phyloP scores from a whole-genome alignment of 805 yeast species.

The Candida railenensis region DNA sequence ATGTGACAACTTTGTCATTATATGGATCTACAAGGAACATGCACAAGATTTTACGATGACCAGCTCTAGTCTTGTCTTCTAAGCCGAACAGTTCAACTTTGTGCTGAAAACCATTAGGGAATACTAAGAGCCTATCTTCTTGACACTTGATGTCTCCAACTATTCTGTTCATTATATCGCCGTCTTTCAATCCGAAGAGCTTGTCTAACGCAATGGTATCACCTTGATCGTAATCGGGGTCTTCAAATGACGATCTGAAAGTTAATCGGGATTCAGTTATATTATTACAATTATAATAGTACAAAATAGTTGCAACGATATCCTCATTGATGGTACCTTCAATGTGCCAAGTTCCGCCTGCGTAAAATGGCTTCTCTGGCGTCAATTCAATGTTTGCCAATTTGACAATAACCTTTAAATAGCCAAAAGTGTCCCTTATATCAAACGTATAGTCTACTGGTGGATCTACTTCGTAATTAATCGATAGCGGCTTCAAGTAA shows the following conservation, averaged over 20 bases:
- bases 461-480: not conserved
- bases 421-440: conserved; percentile 12
- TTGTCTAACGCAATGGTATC: conserved; percentile 23
- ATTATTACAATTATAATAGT: conserved; percentile 41
- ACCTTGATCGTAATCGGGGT: conserved; percentile 34
- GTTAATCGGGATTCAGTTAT: conserved; percentile 31
- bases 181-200: conserved; percentile 31
- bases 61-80: conserved; percentile 31
- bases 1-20: conserved; percentile 23
- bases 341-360: conserved; percentile 44
- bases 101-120: conserved; percentile 41
- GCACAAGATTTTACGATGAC: conserved; percentile 39
- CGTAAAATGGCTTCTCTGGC: conserved; percentile 37
- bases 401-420: conserved; percentile 37
- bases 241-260: conserved; percentile 27
- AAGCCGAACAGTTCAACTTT: conserved; percentile 39
- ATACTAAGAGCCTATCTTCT: conserved; percentile 30
- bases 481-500: not conserved
- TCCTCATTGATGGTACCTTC: conserved; percentile 43
- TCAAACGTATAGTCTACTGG: conserved; percentile 10
- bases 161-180: conserved; percentile 18
- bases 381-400: conserved; percentile 40
- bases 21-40: conserved; percentile 40
- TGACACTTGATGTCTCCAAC: conserved; percentile 25
- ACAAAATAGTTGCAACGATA: conserved; percentile 40